These are phyloP conservation scores for Phytopythium montanum DNA, from an alignment of 352 stramenopile species.

Conservation along the genomic window DNA sequence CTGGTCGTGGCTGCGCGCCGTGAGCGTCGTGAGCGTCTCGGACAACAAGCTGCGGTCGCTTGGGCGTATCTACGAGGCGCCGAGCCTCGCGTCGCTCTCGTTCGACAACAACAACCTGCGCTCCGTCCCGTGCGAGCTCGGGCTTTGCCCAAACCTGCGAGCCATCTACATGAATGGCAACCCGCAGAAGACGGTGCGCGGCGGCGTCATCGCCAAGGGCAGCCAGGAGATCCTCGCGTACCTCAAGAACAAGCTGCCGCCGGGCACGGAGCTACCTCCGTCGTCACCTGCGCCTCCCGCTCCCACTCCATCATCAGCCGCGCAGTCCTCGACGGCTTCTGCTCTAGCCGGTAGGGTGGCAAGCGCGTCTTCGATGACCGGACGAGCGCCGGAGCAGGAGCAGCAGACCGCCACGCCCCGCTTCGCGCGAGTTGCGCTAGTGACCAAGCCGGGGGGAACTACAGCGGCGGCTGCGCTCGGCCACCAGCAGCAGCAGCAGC, in stretches of 20 bases:
- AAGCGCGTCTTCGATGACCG: not conserved
- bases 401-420: not conserved
- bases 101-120: constrained; percentile 86
- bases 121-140: constrained; percentile 58
- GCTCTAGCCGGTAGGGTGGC: not conserved
- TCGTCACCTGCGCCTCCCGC: not conserved
- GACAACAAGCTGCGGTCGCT: constrained; percentile 77
- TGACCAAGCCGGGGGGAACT: not conserved
- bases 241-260: constrained; percentile 78
- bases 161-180: constrained; percentile 85
- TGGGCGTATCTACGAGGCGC: constrained; percentile 53
- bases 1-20: constrained; percentile 39
- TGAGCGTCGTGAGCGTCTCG: constrained; percentile 63
- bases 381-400: not conserved
- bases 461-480: not conserved
- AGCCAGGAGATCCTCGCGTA: constrained; percentile 68
- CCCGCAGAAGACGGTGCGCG: constrained; percentile 75
- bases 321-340: not conserved
- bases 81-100: constrained; percentile 61
- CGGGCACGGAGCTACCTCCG: constrained; percentile 21
- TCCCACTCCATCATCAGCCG: not conserved
- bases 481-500: not conserved
- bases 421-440: not conserved
- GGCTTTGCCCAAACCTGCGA: constrained; percentile 53
- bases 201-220: constrained; percentile 69